Evolutionary conservation across 805 yeast genomes (phyloP).

Genomic region (Lachancea meyersii): DNA sequence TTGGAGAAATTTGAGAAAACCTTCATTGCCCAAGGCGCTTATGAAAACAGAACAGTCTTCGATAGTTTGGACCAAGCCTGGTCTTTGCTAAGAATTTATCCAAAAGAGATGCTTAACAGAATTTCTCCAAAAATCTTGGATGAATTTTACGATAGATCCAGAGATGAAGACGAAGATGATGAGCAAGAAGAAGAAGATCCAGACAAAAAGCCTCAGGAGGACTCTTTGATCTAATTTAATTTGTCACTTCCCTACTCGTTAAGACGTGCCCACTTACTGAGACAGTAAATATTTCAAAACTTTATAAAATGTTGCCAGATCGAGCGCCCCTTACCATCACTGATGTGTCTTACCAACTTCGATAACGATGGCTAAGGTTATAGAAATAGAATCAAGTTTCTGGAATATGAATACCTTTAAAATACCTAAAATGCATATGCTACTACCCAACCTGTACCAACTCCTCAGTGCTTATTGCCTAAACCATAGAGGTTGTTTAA

Average conservation of each 20-base stretch:
- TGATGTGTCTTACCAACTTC: no score
- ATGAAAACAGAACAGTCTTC: conserved; percentile 89
- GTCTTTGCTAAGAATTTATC: conserved; percentile 96
- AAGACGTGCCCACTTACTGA: not conserved
- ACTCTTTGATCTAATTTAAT: conserved; percentile 22
- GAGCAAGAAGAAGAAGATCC: conserved; percentile 36
- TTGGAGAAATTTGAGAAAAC: conserved; percentile 96
- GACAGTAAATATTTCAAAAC: not conserved
- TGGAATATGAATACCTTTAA: not conserved
- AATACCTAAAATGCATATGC: not conserved
- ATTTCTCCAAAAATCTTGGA: conserved; percentile 93
- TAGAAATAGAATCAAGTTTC: not conserved
- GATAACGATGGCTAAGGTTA: not conserved
- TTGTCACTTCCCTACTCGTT: not conserved
- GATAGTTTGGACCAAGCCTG: conserved; percentile 98
- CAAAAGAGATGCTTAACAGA: conserved; percentile 97
- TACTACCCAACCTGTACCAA: not conserved
- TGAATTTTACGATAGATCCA: conserved; percentile 90
- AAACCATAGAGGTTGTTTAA: conserved; percentile 17
- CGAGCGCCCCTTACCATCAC: not conserved
- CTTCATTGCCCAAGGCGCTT: conserved; percentile 93
- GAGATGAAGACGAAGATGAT: conserved; percentile 54
- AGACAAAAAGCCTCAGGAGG: conserved; percentile 17
- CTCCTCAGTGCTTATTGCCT: conserved; percentile 3
- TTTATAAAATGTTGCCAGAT: not conserved